Conservation (phyloP, 306 rosid species). For the Vigna trinervia region DNA sequence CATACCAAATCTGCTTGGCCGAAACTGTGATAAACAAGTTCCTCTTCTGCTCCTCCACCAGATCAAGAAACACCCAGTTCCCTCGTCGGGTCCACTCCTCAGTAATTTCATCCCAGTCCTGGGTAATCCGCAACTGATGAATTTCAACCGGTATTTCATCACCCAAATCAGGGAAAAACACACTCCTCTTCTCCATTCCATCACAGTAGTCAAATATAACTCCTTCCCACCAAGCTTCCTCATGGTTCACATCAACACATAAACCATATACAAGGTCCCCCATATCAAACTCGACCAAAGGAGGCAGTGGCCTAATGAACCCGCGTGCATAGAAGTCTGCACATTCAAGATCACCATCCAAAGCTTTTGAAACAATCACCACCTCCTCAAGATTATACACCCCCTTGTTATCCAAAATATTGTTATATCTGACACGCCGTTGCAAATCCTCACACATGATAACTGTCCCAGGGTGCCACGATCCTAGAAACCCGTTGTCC, state of each 20-base stretch:
- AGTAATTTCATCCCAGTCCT: slow-evolving; percentile 74
- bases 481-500: slow-evolving; percentile 82
- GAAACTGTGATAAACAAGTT: slow-evolving; percentile 60
- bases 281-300: slow-evolving; percentile 38
- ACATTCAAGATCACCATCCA: slow-evolving; percentile 51
- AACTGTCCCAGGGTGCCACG: slow-evolving; percentile 82
- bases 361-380: slow-evolving; percentile 55
- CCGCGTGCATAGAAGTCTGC: slow-evolving; percentile 46
- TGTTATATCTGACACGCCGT: slow-evolving; percentile 63
- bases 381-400: slow-evolving; percentile 47
- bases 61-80: slow-evolving; percentile 77
- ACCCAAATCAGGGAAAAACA: slow-evolving; percentile 86
- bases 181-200: slow-evolving; percentile 59
- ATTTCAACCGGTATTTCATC: slow-evolving; percentile 65
- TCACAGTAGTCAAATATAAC: slow-evolving; percentile 74
- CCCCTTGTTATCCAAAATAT: slow-evolving; percentile 55
- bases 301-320: slow-evolving; percentile 72
- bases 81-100: slow-evolving; percentile 69
- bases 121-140: slow-evolving; percentile 60
- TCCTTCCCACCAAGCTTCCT: slow-evolving; percentile 99
- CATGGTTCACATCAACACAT: slow-evolving; percentile 72
- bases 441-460: slow-evolving; percentile 48
- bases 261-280: slow-evolving; percentile 63
- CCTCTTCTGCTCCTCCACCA: slow-evolving; percentile 64
- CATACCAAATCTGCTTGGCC: slow-evolving; percentile 87